These are phyloP conservation scores for Loxodes magnus DNA, from an alignment of 73 alveolate genomes.

Conservation along the genomic window DNA sequence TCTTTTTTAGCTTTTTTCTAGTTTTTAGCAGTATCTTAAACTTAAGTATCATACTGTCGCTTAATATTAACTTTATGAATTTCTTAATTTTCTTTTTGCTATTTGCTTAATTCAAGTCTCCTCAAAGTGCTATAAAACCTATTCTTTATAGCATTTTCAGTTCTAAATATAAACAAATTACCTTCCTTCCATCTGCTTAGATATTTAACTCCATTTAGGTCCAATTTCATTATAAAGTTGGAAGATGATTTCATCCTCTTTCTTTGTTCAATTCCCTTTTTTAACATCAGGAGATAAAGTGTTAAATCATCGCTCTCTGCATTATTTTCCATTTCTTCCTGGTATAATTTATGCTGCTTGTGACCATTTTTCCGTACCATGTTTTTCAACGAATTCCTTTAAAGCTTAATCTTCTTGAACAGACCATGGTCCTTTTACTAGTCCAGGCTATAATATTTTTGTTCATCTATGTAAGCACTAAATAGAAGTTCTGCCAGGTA, in stretches of 20 bases:
- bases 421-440: slow-evolving; percentile 79
- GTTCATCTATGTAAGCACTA: slow-evolving; percentile 79
- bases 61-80: no score
- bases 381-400: slow-evolving; percentile 49
- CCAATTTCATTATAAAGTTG: slow-evolving; percentile 60
- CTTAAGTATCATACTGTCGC: no score
- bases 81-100: no score
- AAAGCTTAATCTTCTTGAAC: slow-evolving; percentile 57
- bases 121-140: slow-evolving; percentile 29
- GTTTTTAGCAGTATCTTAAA: no score
- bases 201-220: slow-evolving; percentile 70
- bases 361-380: slow-evolving; percentile 65
- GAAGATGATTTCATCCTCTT: slow-evolving; percentile 60
- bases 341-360: slow-evolving; percentile 40
- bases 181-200: slow-evolving; percentile 57
- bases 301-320: slow-evolving; percentile 94
- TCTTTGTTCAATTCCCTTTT: slow-evolving; percentile 76
- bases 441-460: slow-evolving; percentile 67
- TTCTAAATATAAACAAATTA: no score
- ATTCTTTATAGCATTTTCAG: slow-evolving; percentile 75
- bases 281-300: slow-evolving; percentile 81
- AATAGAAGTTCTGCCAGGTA: slow-evolving; percentile 63
- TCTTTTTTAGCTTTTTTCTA: no score
- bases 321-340: slow-evolving; percentile 89
- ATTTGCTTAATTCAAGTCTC: no score